phyloP scores from a whole-genome alignment of 2,329 filamentous ascomycete genomes.

The Hymenoscyphus scutula region DNA sequence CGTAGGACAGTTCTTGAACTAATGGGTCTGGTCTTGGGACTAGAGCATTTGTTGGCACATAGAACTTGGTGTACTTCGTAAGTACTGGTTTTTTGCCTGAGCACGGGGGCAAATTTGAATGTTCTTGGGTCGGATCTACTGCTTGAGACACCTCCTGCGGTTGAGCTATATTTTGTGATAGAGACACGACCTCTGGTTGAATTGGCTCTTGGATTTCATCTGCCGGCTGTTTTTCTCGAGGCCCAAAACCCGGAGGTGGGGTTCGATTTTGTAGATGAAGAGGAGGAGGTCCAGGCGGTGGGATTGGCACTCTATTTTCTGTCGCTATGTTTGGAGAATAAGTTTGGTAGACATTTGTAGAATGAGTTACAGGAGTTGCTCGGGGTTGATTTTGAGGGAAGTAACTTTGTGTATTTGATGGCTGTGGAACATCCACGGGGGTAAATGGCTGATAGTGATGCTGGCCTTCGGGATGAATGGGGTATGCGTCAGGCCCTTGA shows the following conservation, averaged over 20 bases:
- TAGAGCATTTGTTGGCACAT: neutral
- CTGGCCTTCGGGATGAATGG: neutral
- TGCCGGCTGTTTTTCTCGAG: neutral
- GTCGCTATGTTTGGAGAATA: neutral
- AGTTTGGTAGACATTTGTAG: neutral
- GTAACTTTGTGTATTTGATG: neutral
- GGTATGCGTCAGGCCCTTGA: neutral
- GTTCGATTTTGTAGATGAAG: conserved; percentile 4
- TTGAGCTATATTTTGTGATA: neutral
- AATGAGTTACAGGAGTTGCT: neutral
- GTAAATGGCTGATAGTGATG: conserved; percentile 7
- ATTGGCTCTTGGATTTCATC: neutral
- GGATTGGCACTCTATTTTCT: conserved; percentile 1
- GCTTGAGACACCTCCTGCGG: neutral
- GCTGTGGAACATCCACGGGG: neutral
- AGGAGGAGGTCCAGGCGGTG: conserved; percentile 3
- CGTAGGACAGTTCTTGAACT: conserved; percentile 8
- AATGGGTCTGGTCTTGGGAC: conserved; percentile 3
- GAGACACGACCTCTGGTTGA: neutral
- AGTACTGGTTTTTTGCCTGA: conserved; percentile 7
- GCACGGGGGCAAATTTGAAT: neutral
- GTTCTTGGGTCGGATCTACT: neutral
- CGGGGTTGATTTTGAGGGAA: neutral
- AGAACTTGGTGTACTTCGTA: conserved; percentile 12
- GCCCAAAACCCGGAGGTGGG: neutral